Evolutionary conservation across 148 eudicot species (phyloP).

Genomic region (Euryodendron excelsum): DNA sequence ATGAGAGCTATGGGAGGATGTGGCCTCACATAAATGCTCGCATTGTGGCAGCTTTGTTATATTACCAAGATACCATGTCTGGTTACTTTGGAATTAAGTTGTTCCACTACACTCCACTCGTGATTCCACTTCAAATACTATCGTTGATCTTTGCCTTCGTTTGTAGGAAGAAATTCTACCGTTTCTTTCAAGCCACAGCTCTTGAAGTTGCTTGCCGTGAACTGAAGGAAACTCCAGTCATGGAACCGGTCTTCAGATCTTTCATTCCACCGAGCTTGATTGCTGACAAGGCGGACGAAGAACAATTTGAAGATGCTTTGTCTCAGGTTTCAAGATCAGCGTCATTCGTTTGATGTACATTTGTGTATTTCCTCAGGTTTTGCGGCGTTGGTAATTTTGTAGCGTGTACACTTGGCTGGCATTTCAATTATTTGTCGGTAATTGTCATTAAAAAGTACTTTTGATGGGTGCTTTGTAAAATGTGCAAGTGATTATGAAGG

Average conservation of each 20-base stretch:
- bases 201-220: slow-evolving; percentile 61
- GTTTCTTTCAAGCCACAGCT: slow-evolving; percentile 60
- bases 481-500: neutral
- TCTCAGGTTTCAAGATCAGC: slow-evolving; percentile 33
- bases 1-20: slow-evolving; percentile 84
- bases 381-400: neutral
- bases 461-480: neutral
- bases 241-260: slow-evolving; percentile 59
- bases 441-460: neutral
- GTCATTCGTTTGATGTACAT: slow-evolving; percentile 33
- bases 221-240: slow-evolving; percentile 55
- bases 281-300: slow-evolving; percentile 49
- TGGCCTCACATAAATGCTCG: slow-evolving; percentile 87
- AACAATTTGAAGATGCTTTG: slow-evolving; percentile 54
- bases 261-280: slow-evolving; percentile 60
- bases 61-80: slow-evolving; percentile 68
- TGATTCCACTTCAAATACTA: slow-evolving; percentile 55
- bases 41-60: slow-evolving; percentile 57
- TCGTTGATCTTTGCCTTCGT: slow-evolving; percentile 52
- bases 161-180: slow-evolving; percentile 59
- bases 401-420: neutral
- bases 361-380: slow-evolving; percentile 11
- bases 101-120: slow-evolving; percentile 35
- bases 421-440: neutral
- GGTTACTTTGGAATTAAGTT: slow-evolving; percentile 61